A percentile compares a stretch with the other conserved stretches of the same genome.
These are phyloP conservation scores for Aspergillus novoparasiticus DNA, from an alignment of 2,329 filamentous ascomycete genomes.

Conservation along the genomic window DNA sequence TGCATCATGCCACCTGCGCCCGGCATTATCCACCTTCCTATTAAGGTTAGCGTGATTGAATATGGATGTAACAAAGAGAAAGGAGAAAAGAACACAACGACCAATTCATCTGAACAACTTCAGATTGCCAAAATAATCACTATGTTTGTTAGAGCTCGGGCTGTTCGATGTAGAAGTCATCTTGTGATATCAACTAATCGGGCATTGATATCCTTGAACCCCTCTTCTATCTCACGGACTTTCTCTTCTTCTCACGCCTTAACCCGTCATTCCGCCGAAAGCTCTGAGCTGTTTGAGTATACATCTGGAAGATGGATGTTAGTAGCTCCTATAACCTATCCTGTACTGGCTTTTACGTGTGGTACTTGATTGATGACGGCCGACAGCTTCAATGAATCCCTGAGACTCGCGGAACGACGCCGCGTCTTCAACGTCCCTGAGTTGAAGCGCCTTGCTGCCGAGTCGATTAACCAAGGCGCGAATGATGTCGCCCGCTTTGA, in stretches of 20 bases:
- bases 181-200: not conserved
- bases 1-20: too few relatives aligned
- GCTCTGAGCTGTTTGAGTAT: constrained; percentile 1
- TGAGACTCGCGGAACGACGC: not conserved
- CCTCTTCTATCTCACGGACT: not conserved
- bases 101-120: not conserved
- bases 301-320: constrained; percentile 2
- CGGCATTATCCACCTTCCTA: not conserved
- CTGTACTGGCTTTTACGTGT: too few relatives aligned
- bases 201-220: not conserved
- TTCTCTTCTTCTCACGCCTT: not conserved
- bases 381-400: not conserved
- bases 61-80: too few relatives aligned
- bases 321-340: not conserved
- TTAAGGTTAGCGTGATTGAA: not conserved
- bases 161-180: not conserved
- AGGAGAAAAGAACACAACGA: not conserved
- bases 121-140: not conserved
- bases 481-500: constrained; percentile 21
- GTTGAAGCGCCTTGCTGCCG: not conserved
- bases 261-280: not conserved
- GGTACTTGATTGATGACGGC: not conserved
- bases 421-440: not conserved
- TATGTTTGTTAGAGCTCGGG: not conserved
- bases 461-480: not conserved